These are phyloP conservation scores for Clonostachys rhizophaga DNA, from an alignment of 2,329 filamentous ascomycete genomes.

Conservation along the genomic window DNA sequence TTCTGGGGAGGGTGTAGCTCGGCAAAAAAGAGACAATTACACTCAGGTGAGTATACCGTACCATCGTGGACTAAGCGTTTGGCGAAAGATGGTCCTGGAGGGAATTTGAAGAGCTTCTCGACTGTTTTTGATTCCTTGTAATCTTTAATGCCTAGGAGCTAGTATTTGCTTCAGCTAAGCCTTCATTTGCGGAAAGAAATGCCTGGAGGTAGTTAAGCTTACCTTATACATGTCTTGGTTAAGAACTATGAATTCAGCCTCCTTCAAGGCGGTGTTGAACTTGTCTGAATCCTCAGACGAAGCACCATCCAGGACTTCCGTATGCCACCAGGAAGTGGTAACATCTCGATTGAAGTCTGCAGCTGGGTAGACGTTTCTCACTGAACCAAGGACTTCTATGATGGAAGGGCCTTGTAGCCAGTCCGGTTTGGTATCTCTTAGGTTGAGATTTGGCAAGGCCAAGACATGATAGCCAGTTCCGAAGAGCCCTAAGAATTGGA, in stretches of 20 bases:
- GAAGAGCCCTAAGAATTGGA: too few relatives aligned
- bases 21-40: conserved; percentile 8
- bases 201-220: too few relatives aligned
- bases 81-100: conserved; percentile 4
- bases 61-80: conserved; percentile 7
- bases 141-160: too few relatives aligned
- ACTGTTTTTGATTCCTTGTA: not conserved
- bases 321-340: conserved; percentile 7
- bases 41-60: conserved; percentile 8
- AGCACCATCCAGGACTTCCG: conserved; percentile 2
- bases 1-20: conserved; percentile 7
- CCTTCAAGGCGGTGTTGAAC: not conserved
- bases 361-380: conserved; percentile 6
- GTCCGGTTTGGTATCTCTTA: too few relatives aligned
- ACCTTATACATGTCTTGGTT: conserved; percentile 1
- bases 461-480: too few relatives aligned
- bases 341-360: conserved; percentile 9
- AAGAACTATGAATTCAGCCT: not conserved
- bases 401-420: not conserved
- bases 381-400: not conserved
- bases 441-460: too few relatives aligned
- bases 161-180: too few relatives aligned
- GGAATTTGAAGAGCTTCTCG: conserved; percentile 6
- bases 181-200: too few relatives aligned
- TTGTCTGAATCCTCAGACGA: not conserved